Conservation (phyloP, 305 asterid genomes). For the Fraxinus sp. region DNA sequence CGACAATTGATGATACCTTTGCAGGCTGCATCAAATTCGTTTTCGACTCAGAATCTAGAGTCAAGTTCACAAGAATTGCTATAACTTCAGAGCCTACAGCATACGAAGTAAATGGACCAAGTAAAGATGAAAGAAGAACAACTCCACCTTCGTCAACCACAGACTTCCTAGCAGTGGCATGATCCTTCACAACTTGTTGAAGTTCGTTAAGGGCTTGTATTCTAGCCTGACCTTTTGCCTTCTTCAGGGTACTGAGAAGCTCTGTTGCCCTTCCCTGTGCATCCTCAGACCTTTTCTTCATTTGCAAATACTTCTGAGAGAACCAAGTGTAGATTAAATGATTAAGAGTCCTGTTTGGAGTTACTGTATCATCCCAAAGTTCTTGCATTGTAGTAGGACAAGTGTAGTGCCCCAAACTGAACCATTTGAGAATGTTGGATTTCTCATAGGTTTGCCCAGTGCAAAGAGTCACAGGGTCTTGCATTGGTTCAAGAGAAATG, state of each 20-base stretch:
- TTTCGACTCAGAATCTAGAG: conserved; percentile 38
- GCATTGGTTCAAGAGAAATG: conserved; percentile 66
- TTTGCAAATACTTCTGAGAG: conserved; percentile 47
- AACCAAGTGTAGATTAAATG: conserved; percentile 55
- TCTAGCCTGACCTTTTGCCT: conserved; percentile 53
- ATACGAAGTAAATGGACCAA: conserved; percentile 64
- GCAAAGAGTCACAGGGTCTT: conserved; percentile 67
- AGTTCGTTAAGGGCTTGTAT: conserved; percentile 53
- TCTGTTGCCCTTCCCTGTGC: conserved; percentile 52
- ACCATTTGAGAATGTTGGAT: conserved; percentile 63
- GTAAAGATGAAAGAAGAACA: conserved; percentile 42
- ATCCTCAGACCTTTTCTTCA: conserved; percentile 58
- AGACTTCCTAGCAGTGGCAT: conserved; percentile 47
- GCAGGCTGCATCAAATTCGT: conserved; percentile 58
- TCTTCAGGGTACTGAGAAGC: conserved; percentile 44
- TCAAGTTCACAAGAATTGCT: conserved; percentile 48
- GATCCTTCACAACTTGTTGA: conserved; percentile 35
- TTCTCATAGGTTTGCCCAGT: conserved; percentile 68
- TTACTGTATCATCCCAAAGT: conserved; percentile 55
- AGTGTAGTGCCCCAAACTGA: conserved; percentile 57
- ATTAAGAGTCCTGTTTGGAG: conserved; percentile 53
- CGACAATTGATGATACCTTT: conserved; percentile 47
- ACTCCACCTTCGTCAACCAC: conserved; percentile 62
- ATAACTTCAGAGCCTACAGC: conserved; percentile 59
- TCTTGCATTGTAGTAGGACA: conserved; percentile 76